Evolutionary conservation across 2,329 filamentous ascomycete genomes (phyloP).

Genomic region (Phoma sp.): DNA sequence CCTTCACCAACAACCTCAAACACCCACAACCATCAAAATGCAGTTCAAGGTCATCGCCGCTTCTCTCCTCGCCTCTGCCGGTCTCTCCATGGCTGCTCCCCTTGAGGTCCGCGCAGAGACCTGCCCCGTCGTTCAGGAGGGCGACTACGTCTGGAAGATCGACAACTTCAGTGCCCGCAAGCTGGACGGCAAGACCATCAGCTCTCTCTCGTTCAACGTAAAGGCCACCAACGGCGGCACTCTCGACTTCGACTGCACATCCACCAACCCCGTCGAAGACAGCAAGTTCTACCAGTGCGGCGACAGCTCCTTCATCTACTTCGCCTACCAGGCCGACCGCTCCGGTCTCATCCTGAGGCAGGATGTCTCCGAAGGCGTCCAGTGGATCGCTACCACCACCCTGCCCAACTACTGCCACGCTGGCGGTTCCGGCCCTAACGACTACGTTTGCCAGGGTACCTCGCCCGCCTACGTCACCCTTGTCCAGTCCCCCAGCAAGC

Average conservation of each 20-base stretch:
- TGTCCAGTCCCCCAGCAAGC: slow-evolving; percentile 17
- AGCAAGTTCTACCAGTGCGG: slow-evolving; percentile 22
- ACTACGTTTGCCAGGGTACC: slow-evolving; percentile 77
- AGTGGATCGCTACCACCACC: slow-evolving; percentile 21
- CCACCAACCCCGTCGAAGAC: slow-evolving; percentile 13
- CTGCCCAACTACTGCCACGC: slow-evolving; percentile 22
- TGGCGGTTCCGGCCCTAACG: slow-evolving; percentile 51
- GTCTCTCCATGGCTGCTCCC: slow-evolving; percentile 20
- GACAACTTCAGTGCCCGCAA: slow-evolving; percentile 27
- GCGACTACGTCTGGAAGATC: slow-evolving; percentile 32
- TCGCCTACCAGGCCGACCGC: slow-evolving; percentile 21
- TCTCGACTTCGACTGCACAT: slow-evolving; percentile 19
- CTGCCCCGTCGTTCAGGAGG: slow-evolving; percentile 10
- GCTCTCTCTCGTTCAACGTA: slow-evolving; percentile 24
- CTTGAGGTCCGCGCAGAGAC: slow-evolving; percentile 15
- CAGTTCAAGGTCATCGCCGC: slow-evolving; percentile 25
- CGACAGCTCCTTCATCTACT: slow-evolving; percentile 21
- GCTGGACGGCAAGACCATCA: slow-evolving; percentile 25
- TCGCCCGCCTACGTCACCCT: slow-evolving; percentile 59
- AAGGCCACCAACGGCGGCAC: slow-evolving; percentile 22
- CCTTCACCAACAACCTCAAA: not conserved
- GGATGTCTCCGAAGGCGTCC: slow-evolving; percentile 17
- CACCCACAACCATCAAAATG: slow-evolving; percentile 20
- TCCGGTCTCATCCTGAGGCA: slow-evolving; percentile 24
- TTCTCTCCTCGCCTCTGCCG: slow-evolving; percentile 22